Conservation (phyloP, 176 grass and related monocot species). For the Microstegium vimineum region DNA sequence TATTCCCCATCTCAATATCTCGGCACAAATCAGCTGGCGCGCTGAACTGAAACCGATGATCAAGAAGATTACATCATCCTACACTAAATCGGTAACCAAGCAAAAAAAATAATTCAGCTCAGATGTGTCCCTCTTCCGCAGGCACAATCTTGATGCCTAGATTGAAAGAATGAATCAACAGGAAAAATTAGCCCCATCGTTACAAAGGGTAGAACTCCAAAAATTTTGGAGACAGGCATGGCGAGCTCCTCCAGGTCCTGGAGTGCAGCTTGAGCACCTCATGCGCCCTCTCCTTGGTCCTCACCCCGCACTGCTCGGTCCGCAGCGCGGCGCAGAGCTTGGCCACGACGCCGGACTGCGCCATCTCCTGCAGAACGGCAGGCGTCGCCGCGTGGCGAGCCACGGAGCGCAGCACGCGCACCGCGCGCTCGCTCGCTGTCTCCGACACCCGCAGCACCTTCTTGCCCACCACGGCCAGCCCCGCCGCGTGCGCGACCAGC, state of each 20-base stretch:
- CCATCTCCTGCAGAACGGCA: slow-evolving; percentile 84
- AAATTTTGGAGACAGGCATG: slow-evolving; percentile 55
- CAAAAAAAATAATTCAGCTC: not conserved
- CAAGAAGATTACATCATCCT: not conserved
- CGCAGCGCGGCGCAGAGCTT: slow-evolving; percentile 64
- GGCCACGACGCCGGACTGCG: slow-evolving; percentile 47
- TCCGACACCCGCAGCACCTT: slow-evolving; percentile 67
- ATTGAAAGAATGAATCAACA: slow-evolving; percentile 3
- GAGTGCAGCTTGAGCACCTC: slow-evolving; percentile 80
- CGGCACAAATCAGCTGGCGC: not conserved
- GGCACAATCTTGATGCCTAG: slow-evolving; percentile 33
- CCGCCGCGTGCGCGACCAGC: slow-evolving; percentile 60
- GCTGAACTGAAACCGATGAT: not conserved
- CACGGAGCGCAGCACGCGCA: slow-evolving; percentile 62
- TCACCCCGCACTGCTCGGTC: slow-evolving; percentile 45
- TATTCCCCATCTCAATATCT: not conserved
- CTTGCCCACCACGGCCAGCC: slow-evolving; percentile 62
- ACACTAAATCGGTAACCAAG: slow-evolving; percentile 16
- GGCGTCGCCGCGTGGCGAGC: slow-evolving; percentile 53
- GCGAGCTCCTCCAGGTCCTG: slow-evolving; percentile 66
- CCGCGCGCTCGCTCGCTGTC: slow-evolving; percentile 62
- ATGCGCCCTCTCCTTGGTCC: slow-evolving; percentile 68
- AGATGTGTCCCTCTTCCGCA: not conserved
- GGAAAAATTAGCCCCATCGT: not conserved
- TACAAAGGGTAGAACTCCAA: slow-evolving; percentile 60